Evolutionary conservation across 495 filamentous ascomycete species (phyloP).

Genomic region (Usnea hakonensis): DNA sequence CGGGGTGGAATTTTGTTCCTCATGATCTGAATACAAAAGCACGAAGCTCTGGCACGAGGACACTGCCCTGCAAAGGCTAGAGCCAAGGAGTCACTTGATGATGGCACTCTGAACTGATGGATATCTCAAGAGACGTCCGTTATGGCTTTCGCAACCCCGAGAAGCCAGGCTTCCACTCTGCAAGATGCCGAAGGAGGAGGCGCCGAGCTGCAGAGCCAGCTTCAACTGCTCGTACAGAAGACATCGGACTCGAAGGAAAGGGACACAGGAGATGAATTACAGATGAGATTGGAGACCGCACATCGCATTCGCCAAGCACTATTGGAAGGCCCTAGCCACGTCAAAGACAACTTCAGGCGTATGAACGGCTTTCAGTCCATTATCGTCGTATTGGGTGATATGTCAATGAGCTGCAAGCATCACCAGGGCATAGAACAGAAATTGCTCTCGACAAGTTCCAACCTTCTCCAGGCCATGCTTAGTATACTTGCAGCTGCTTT

Average conservation of each 20-base stretch:
- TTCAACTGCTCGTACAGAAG: conserved; percentile 7
- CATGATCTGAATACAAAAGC: conserved; percentile 4
- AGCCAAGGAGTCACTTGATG: conserved; percentile 1
- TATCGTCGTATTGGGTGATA: conserved; percentile 48
- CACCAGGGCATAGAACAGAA: conserved; percentile 50
- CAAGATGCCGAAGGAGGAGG: conserved; percentile 13
- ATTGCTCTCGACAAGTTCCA: conserved; percentile 50
- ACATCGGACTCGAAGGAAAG: background rate
- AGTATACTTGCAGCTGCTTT: conserved; percentile 68
- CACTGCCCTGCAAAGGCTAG: conserved; percentile 5
- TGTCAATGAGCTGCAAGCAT: background rate
- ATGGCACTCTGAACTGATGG: conserved; percentile 1
- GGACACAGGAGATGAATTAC: background rate
- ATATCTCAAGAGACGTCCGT: background rate
- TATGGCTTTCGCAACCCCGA: background rate
- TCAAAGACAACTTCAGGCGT: conserved; percentile 76
- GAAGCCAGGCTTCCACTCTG: conserved; percentile 16
- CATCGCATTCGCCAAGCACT: conserved; percentile 46
- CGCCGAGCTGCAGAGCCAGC: conserved; percentile 18
- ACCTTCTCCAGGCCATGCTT: conserved; percentile 62
- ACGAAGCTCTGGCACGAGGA: conserved; percentile 19
- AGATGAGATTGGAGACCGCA: conserved; percentile 14
- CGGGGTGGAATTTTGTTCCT: background rate
- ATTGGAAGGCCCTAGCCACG: conserved; percentile 42
- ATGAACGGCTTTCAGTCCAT: conserved; percentile 71